Percentiles rank a stretch among this genome's conserved stretches.
phyloP scores from a whole-genome alignment of 768 basidiomycete species.

The Russula virescens region DNA sequence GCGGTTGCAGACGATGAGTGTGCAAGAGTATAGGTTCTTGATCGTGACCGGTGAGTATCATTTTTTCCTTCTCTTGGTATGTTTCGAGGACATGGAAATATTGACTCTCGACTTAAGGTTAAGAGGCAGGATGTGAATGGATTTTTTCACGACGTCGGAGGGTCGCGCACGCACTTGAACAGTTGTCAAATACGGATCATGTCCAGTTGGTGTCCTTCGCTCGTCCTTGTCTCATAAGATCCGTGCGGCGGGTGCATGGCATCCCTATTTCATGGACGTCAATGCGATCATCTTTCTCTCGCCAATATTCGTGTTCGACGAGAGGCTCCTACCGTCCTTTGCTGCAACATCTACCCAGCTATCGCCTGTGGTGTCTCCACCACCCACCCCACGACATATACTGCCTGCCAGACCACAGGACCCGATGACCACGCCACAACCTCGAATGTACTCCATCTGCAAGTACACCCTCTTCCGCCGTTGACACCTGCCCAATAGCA shows the following conservation, averaged over 20 bases:
- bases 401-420: no score
- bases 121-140: constrained; percentile 52
- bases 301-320: constrained; percentile 76
- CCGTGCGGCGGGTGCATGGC: constrained; percentile 42
- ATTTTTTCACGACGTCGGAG: constrained; percentile 78
- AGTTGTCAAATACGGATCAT: neutral
- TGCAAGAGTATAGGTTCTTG: constrained; percentile 66
- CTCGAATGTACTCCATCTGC: no score
- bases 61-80: neutral
- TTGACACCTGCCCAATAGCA: no score
- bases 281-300: constrained; percentile 84
- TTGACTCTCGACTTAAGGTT: neutral
- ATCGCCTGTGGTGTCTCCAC: no score
- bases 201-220: neutral
- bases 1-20: constrained; percentile 68
- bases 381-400: no score
- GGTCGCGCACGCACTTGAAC: constrained; percentile 49
- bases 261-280: constrained; percentile 75
- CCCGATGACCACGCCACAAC: no score
- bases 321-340: no score
- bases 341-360: no score
- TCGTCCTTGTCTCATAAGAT: neutral
- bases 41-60: constrained; percentile 53
- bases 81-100: neutral
- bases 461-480: no score